Percentiles rank a stretch among this genome's conserved stretches.
Evolutionary conservation across 2,329 filamentous ascomycete species (phyloP).

Genomic region (Trichoderma lentiforme): DNA sequence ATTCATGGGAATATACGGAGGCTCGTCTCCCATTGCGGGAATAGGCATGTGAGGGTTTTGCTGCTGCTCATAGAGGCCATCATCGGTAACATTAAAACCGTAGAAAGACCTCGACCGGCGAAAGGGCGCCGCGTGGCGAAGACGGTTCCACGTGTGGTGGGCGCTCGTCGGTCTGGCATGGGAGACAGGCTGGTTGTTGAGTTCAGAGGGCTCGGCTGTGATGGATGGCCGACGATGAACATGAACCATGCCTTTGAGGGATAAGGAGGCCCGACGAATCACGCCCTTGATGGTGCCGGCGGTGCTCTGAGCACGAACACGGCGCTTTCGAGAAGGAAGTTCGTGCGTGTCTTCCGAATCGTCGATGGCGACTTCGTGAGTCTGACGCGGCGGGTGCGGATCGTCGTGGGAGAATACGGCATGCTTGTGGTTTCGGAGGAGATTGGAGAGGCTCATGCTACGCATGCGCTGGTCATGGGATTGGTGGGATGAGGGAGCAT

Average conservation of each 20-base stretch:
- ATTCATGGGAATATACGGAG: conserved; percentile 58
- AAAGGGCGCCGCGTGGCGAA: conserved; percentile 51
- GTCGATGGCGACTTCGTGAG: conserved; percentile 34
- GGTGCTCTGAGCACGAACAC: conserved; percentile 27
- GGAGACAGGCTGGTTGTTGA: conserved; percentile 30
- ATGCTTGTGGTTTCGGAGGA: conserved; percentile 49
- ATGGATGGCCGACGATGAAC: conserved; percentile 48
- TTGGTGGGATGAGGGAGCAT: conserved; percentile 21
- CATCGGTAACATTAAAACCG: conserved; percentile 37
- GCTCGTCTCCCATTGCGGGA: conserved; percentile 50
- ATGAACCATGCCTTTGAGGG: conserved; percentile 51
- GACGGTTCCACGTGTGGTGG: conserved; percentile 49
- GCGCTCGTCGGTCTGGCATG: conserved; percentile 43
- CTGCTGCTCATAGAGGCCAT: conserved; percentile 30
- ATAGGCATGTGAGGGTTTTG: conserved; percentile 36
- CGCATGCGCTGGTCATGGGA: conserved; percentile 41
- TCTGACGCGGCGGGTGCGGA: conserved; percentile 28
- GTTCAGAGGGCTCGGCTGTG: conserved; percentile 30
- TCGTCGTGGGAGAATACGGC: conserved; percentile 37
- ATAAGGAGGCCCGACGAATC: conserved; percentile 54
- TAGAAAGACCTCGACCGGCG: conserved; percentile 47
- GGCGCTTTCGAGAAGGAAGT: conserved; percentile 22
- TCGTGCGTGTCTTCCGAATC: conserved; percentile 29
- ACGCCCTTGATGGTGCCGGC: conserved; percentile 46
- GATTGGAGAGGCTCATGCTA: conserved; percentile 49